Percentiles rank a stretch among this genome's conserved stretches.
Conservation (phyloP, 2,329 filamentous ascomycete genomes). For the Cladosporium velox region DNA sequence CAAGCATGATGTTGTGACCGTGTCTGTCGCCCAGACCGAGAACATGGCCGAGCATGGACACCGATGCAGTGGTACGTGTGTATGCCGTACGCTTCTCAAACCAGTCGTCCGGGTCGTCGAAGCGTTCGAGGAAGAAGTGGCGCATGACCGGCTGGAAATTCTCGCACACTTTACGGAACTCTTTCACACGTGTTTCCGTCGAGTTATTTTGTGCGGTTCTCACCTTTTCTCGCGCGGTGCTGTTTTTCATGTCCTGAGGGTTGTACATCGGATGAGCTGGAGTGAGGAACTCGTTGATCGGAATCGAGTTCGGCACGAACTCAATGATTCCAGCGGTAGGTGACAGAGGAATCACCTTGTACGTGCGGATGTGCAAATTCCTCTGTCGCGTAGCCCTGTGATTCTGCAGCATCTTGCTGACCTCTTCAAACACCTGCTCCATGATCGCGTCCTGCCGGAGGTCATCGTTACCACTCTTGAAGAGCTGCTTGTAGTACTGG, state of each 20-base stretch:
- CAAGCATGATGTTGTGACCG: slow-evolving; percentile 93
- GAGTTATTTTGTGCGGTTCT: slow-evolving; percentile 67
- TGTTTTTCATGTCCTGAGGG: slow-evolving; percentile 77
- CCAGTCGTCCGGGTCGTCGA: slow-evolving; percentile 93
- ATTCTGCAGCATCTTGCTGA: slow-evolving; percentile 82
- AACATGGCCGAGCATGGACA: slow-evolving; percentile 87
- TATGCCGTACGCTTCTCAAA: slow-evolving; percentile 87
- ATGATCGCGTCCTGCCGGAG: slow-evolving; percentile 96
- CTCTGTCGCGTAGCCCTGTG: slow-evolving; percentile 86
- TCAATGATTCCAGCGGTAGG: slow-evolving; percentile 88
- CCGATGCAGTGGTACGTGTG: slow-evolving; percentile 87
- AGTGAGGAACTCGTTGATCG: slow-evolving; percentile 88
- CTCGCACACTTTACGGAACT: slow-evolving; percentile 76
- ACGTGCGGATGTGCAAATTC: slow-evolving; percentile 87
- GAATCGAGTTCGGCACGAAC: slow-evolving; percentile 91
- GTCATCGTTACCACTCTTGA: slow-evolving; percentile 95
- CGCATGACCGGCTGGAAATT: slow-evolving; percentile 90
- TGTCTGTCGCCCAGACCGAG: slow-evolving; percentile 92
- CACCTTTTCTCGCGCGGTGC: slow-evolving; percentile 78
- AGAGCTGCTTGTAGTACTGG: slow-evolving; percentile 79
- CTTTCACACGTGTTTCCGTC: slow-evolving; percentile 69
- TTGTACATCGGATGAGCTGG: slow-evolving; percentile 86
- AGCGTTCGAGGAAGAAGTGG: slow-evolving; percentile 96
- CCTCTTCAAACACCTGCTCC: slow-evolving; percentile 98
- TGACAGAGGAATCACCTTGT: slow-evolving; percentile 92